Base-by-base conservation (phyloP, 257 asterid genomes). In the Avicennia marina region DNA sequence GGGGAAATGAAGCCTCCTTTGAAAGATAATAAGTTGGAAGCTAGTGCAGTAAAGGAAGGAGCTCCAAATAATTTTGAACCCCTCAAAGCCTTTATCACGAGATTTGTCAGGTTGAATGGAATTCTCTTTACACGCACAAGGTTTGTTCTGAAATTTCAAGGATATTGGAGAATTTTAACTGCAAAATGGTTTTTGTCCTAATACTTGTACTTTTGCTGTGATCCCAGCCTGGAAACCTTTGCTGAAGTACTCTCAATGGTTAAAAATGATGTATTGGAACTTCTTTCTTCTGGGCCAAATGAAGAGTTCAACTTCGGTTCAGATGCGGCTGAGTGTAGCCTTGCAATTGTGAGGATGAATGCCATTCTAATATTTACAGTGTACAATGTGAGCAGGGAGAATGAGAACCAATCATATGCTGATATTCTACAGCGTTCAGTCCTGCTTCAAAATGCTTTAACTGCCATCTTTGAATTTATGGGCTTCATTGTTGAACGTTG, bases 361-460 rank as follows among this genome's bases (percentile, higher is more conserved):
- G 89, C 94, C 27, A 68, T 91, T 67, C 84, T 91, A 59, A 76
- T 91, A 59, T 91, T 91, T 52, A 81, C 95, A 10, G 87, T 88
- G 66, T 91, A 88, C 60, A 88, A 88, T 60, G 88, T 88, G 70
- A 81, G 69, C 50, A 72, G 66, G 70, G 98, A 91, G 72, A 75
- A 63, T 69, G 97, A 88, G 52, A 86, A 75, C 64, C 85, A 88
- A 67, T 88, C 98, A 4, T 91, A 85, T 72, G 90, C 98, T 26
- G 96, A 88, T 56, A 91, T 88, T 55, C 78, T 91, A 41, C 98
- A 91, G 55, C 94, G 95, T 31, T 76, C 97, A 13, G 98, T 84
- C 69, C 79, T 85, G 25, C 88, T 86, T 66, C 96, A 88, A 70
- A 85, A 83, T 63, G 86, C 95, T 48, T 83, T 76, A 63, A 70